A percentile compares a stretch with the other conserved stretches of the same genome.
phyloP scores from a whole-genome alignment of 208 protist genomes.

The Acanthamoeba sp. region DNA sequence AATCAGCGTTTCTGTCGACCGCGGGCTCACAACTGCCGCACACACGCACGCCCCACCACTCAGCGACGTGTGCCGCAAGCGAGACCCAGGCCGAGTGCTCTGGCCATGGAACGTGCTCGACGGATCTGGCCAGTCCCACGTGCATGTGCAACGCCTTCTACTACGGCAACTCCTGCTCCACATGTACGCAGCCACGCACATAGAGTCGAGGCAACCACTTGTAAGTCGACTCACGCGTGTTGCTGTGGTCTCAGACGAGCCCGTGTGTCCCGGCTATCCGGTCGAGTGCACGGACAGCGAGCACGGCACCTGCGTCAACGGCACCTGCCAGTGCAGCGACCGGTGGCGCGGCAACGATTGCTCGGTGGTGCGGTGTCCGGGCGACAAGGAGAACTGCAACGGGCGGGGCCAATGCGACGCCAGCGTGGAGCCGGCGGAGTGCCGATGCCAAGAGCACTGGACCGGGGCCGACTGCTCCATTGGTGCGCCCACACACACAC shows the following conservation, averaged over 20 bases:
- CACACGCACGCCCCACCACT: too few relatives aligned
- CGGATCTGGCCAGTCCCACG: not conserved
- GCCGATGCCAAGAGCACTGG: not conserved
- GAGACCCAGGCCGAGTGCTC: not conserved
- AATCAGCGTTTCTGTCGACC: too few relatives aligned
- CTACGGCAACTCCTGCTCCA: not conserved
- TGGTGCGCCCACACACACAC: too few relatives aligned
- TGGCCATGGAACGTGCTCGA: not conserved
- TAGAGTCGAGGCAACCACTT: not conserved
- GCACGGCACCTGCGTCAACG: not conserved
- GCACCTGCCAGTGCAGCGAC: not conserved
- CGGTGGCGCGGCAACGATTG: not conserved
- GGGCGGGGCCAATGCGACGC: not conserved
- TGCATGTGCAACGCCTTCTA: constrained; percentile 12
- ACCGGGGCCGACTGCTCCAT: constrained; percentile 19
- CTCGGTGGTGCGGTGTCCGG: constrained; percentile 18
- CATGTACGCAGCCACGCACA: not conserved
- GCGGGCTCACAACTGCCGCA: not conserved
- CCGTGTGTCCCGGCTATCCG: not conserved
- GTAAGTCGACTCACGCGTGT: not conserved
- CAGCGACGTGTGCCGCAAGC: not conserved
- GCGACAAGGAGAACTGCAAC: constrained; percentile 36
- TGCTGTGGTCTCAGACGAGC: not conserved
- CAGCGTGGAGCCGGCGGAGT: constrained; percentile 2
- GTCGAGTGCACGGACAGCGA: not conserved